These are phyloP conservation scores for Sutorius australiensis DNA, from an alignment of 768 basidiomycete genomes.

Conservation along the genomic window DNA sequence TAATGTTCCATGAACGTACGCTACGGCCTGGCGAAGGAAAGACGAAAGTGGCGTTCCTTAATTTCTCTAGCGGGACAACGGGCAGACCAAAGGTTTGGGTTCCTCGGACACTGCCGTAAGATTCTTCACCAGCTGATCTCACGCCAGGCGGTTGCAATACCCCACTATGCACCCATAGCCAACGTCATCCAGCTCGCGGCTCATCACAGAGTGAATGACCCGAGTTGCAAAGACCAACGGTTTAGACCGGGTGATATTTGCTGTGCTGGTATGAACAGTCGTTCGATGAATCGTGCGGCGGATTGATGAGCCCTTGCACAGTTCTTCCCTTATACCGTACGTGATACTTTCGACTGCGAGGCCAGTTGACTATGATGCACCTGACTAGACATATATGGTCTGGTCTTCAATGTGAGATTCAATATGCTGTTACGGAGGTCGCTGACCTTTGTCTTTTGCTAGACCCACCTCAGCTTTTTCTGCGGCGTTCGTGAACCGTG, in stretches of 20 bases:
- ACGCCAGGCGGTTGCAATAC: conserved; percentile 53
- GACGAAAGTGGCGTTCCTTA: conserved; percentile 66
- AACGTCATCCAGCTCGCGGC: conserved; percentile 59
- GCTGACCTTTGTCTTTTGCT: conserved; percentile 26
- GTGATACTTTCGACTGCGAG: conserved; percentile 14
- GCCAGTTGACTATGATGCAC: background rate
- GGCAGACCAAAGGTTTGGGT: conserved; percentile 63
- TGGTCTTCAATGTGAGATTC: conserved; percentile 50
- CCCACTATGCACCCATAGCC: conserved; percentile 55
- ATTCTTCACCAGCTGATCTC: background rate
- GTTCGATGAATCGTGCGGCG: background rate
- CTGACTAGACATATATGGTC: conserved; percentile 58
- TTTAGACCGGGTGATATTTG: conserved; percentile 60
- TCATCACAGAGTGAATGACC: conserved; percentile 47
- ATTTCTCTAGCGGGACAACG: conserved; percentile 75
- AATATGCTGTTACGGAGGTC: background rate
- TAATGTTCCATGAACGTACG: conserved; percentile 46
- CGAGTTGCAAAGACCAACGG: conserved; percentile 44
- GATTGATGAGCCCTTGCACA: conserved; percentile 18
- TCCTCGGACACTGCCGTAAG: background rate
- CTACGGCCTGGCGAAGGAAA: conserved; percentile 58
- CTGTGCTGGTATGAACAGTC: conserved; percentile 45
- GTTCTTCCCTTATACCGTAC: conserved; percentile 62
- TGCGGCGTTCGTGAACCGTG: conserved; percentile 42
- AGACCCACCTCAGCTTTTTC: conserved; percentile 59